Evolutionary conservation across 306 rosid genomes (phyloP), one percentile per base, ranked within the genome.

Genomic region (Quercus agrifolia): DNA sequence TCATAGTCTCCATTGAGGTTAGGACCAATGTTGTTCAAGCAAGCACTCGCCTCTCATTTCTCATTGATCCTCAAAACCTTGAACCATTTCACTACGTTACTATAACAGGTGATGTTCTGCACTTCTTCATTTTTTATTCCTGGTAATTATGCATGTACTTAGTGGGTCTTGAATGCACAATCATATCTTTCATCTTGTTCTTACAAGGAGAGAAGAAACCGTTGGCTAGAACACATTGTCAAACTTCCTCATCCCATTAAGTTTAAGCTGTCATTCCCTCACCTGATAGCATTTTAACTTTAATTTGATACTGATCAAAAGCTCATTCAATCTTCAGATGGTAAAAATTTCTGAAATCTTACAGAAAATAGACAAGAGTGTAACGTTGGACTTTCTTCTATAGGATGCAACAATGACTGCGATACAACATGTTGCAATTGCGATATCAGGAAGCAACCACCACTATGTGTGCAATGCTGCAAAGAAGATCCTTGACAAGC

Each of bases 381-480:
- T 74, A 55, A 51, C 25, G 4, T 38, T 51, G 51, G 55, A 28
- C 7, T 56, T 33, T 70, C 21, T 75, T 85, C 19, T 86, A 80
- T 83, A 92, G 97, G 99, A 86, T 95, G 99, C 87, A 92, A 91
- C 88, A 91, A 95, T 66, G 92, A 90, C 77, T 90, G 95, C 54
- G 91, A 90, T 73, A 85, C 90, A 5, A 92, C 93, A 67, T 95
- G 97, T 61, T 94, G 99, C 74, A 77, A 87, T 35, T 92, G 97
- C 76, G 93, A 92, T 62, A 87, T 91, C 52, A 74, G 33, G 57
- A 87, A 90, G 71, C 84, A 85, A 30, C 97, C 99, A 61, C 99
- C 99, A 4, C 80, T 92, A 3, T 94, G 99, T 33, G 93, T 92
- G 61, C 83, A 80, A 41, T 94, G 99, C 78, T 94, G 97, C 75